These are phyloP conservation scores for Claviceps africana DNA, from an alignment of 2,329 filamentous ascomycete genomes.

Conservation along the genomic window DNA sequence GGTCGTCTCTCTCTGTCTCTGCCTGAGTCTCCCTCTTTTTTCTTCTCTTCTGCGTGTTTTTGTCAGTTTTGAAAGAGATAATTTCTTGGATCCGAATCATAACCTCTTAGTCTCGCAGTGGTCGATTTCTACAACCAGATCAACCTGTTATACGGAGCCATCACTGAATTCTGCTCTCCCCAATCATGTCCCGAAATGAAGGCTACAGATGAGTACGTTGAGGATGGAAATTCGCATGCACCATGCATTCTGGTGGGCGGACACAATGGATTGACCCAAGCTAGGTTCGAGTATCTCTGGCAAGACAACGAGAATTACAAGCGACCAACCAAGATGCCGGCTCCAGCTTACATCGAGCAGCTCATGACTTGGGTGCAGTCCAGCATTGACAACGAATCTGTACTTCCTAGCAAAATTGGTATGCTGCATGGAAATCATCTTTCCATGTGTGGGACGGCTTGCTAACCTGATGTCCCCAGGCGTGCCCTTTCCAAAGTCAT, in stretches of 20 bases:
- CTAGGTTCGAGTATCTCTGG: constrained; percentile 95
- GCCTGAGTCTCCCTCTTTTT: too few relatives aligned
- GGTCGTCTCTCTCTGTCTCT: constrained; percentile 14
- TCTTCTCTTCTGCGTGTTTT: neutral
- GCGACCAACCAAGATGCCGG: constrained; percentile 93
- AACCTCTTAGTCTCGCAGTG: constrained; percentile 39
- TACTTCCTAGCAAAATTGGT: constrained; percentile 91
- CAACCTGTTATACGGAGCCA: constrained; percentile 95
- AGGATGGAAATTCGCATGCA: neutral
- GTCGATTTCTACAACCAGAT: constrained; percentile 99
- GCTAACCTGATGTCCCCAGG: constrained; percentile 29
- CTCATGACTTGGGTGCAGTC: constrained; percentile 93
- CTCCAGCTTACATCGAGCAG: constrained; percentile 94
- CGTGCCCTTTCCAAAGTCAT: constrained; percentile 88
- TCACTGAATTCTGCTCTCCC: constrained; percentile 97
- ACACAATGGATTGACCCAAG: neutral
- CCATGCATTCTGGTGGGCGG: neutral
- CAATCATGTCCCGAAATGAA: constrained; percentile 99
- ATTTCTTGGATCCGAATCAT: neutral
- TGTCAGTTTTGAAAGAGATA: neutral
- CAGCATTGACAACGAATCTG: constrained; percentile 87
- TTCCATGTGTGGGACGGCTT: neutral
- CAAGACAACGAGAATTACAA: constrained; percentile 92
- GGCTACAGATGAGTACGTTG: constrained; percentile 83
- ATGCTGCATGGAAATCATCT: constrained; percentile 10